phyloP scores from a whole-genome alignment of 805 yeast species.

The Metschnikowia colocasiae region DNA sequence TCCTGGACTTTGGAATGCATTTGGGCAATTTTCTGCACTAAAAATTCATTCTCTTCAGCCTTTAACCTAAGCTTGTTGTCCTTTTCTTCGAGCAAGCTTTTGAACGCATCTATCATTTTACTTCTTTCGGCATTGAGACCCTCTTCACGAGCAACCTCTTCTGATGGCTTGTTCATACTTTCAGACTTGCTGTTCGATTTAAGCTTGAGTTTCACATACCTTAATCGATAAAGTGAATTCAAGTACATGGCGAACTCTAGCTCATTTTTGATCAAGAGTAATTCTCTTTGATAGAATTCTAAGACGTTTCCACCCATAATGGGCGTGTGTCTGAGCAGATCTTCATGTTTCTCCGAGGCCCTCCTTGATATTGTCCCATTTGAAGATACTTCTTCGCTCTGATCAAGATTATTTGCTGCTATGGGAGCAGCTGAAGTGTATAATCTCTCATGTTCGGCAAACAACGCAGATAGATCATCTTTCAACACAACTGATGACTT shows the following conservation, averaged over 20 bases:
- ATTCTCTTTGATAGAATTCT: slow-evolving; percentile 55
- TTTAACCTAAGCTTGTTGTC: slow-evolving; percentile 4
- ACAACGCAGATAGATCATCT: slow-evolving; percentile 20
- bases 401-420: neutral
- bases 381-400: neutral
- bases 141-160: slow-evolving; percentile 9
- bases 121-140: slow-evolving; percentile 3
- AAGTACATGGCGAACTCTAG: slow-evolving; percentile 55
- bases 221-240: slow-evolving; percentile 35
- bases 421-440: slow-evolving; percentile 13
- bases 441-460: slow-evolving; percentile 34
- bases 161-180: neutral
- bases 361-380: neutral
- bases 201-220: slow-evolving; percentile 15
- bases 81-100: slow-evolving; percentile 12
- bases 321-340: neutral
- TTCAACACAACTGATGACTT: neutral
- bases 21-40: neutral
- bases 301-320: slow-evolving; percentile 21
- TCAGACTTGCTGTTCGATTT: slow-evolving; percentile 10
- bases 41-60: neutral
- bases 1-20: slow-evolving; percentile 2
- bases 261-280: slow-evolving; percentile 55
- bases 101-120: slow-evolving; percentile 12
- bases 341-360: neutral